A percentile compares a stretch with the other conserved stretches of the same genome.
phyloP scores from a whole-genome alignment of 345 rosid genomes.

The Garcia nutans region DNA sequence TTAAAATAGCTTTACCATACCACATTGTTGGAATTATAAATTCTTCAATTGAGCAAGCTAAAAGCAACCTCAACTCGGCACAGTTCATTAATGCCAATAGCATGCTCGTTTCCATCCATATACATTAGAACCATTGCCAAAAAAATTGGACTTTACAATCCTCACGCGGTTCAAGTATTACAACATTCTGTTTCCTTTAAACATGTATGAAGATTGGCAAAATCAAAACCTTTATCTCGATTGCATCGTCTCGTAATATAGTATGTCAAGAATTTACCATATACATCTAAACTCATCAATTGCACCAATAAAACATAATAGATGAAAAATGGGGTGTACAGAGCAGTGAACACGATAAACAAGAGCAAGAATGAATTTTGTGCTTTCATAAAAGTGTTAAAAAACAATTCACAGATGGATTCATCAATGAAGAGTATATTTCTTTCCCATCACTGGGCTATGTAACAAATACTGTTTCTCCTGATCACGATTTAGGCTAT shows the following conservation, averaged over 20 bases:
- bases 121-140: too few relatives aligned
- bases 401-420: conserved; percentile 4
- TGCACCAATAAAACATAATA: background rate
- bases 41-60: background rate
- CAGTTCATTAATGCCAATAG: too few relatives aligned
- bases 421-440: conserved; percentile 19
- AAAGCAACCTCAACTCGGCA: too few relatives aligned
- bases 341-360: background rate
- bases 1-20: background rate
- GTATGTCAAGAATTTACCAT: background rate
- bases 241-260: too few relatives aligned
- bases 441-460: conserved; percentile 18
- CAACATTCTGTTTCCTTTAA: too few relatives aligned
- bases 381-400: conserved; percentile 7
- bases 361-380: background rate
- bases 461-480: conserved; percentile 14
- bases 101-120: too few relatives aligned
- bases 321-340: background rate
- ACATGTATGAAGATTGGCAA: too few relatives aligned
- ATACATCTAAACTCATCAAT: background rate
- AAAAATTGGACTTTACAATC: background rate
- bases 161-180: background rate
- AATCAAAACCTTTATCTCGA: too few relatives aligned
- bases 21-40: background rate
- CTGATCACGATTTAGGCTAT: conserved; percentile 5